Percentiles rank a stretch among this genome's conserved stretches.
Evolutionary conservation across 1,284 basidiomycete genomes (phyloP).

Genomic region (Erythrobasidium hasegawianum): DNA sequence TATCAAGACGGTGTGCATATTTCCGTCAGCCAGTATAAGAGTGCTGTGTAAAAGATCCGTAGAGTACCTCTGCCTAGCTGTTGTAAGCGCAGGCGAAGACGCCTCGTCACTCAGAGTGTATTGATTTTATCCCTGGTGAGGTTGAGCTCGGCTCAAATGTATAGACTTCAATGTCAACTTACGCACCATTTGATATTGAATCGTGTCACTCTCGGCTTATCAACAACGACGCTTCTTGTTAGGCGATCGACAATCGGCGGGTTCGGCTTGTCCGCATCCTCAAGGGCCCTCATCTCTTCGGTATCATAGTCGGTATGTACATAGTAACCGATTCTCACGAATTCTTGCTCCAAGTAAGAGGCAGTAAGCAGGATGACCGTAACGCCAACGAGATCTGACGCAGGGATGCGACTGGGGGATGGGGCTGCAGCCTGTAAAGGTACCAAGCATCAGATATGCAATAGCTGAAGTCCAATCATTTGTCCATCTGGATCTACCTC

Average conservation of each 20-base stretch:
- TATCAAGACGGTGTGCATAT: no score
- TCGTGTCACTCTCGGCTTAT: conserved; percentile 90
- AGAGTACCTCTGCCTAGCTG: no score
- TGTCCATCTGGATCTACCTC: conserved; percentile 52
- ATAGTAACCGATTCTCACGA: conserved; percentile 98
- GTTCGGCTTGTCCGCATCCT: conserved; percentile 40
- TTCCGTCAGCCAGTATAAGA: no score
- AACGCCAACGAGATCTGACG: conserved; percentile 79
- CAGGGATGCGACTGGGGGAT: conserved; percentile 67
- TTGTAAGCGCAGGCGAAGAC: no score
- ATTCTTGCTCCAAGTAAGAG: conserved; percentile 88
- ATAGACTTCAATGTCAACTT: no score
- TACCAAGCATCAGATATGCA: neutral
- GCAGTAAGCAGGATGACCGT: conserved; percentile 88
- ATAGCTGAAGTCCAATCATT: neutral
- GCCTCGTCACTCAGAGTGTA: no score
- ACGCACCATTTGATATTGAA: conserved; percentile 54
- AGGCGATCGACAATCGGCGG: conserved; percentile 61
- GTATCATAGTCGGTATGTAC: conserved; percentile 98
- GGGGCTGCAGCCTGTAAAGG: conserved; percentile 53
- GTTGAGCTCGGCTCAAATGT: no score
- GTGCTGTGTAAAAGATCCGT: no score
- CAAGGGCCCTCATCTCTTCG: conserved; percentile 67
- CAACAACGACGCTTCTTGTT: conserved; percentile 76
- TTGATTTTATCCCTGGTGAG: no score